A percentile compares a stretch with the other conserved stretches of the same genome.
These are phyloP conservation scores for Flaveria sonorensis DNA, from an alignment of 129 eudicot species.

Conservation along the genomic window DNA sequence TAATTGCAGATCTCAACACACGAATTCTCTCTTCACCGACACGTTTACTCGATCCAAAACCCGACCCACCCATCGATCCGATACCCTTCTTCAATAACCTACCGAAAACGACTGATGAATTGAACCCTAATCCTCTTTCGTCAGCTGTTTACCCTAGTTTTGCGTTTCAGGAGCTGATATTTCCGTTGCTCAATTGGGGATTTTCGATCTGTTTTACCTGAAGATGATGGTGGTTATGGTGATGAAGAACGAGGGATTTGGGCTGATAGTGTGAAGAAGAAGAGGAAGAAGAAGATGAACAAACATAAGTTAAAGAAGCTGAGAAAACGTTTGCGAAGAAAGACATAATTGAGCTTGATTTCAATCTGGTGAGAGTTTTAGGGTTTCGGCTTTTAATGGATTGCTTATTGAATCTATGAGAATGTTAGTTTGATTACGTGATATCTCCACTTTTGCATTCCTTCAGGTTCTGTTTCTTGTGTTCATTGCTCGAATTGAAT, in stretches of 20 bases:
- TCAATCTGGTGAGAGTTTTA: too few relatives aligned
- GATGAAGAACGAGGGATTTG: background rate
- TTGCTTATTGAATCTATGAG: too few relatives aligned
- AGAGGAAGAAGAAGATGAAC: conserved; percentile 39
- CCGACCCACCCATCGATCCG: background rate
- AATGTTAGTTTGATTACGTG: too few relatives aligned
- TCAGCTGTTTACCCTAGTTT: background rate
- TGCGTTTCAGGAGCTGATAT: background rate
- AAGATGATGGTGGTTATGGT: background rate
- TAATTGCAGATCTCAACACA: too few relatives aligned
- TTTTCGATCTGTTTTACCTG: background rate
- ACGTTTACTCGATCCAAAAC: background rate
- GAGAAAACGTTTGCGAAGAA: conserved; percentile 41
- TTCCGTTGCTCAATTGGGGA: background rate
- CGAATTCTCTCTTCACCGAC: too few relatives aligned
- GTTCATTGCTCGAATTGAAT: too few relatives aligned
- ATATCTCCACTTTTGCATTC: too few relatives aligned
- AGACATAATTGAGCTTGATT: too few relatives aligned
- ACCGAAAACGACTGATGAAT: background rate
- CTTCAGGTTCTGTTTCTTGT: too few relatives aligned
- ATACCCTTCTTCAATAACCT: background rate
- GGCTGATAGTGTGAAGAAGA: conserved; percentile 1
- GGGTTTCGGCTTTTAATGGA: too few relatives aligned
- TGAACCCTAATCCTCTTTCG: background rate
- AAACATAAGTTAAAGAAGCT: conserved; percentile 55